These are phyloP conservation scores for Blastocystis sp. DNA, from an alignment of 352 stramenopile species.

Conservation along the genomic window DNA sequence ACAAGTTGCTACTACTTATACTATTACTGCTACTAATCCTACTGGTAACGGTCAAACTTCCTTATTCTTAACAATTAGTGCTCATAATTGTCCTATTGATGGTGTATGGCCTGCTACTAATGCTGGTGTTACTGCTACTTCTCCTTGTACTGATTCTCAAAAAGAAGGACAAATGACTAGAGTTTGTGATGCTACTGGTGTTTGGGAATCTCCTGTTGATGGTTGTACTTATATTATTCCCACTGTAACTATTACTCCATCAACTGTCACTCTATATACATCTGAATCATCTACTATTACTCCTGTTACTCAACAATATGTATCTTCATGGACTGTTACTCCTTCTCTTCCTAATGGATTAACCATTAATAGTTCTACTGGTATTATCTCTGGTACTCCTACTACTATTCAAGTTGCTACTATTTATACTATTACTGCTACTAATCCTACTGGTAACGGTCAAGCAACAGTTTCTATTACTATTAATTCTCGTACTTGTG, in stretches of 20 bases:
- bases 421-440: conserved; percentile 5
- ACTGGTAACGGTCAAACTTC: conserved; percentile 18
- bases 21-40: conserved; percentile 10
- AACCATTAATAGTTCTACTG: conserved; percentile 10
- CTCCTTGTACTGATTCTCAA: too few species aligned
- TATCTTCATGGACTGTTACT: conserved; percentile 23
- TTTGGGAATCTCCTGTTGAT: conserved; percentile 13
- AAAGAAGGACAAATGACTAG: conserved; percentile 31
- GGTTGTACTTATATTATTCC: conserved; percentile 29
- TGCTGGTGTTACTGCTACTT: conserved; percentile 11
- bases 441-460: background rate
- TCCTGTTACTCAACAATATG: conserved; percentile 11
- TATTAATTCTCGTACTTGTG: conserved; percentile 4
- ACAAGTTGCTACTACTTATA: background rate
- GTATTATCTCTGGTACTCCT: conserved; percentile 19
- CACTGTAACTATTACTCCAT: conserved; percentile 10
- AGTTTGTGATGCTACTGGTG: conserved; percentile 3
- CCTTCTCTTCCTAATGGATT: conserved; percentile 6
- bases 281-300: conserved; percentile 1
- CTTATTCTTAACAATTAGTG: conserved; percentile 8
- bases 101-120: conserved; percentile 25
- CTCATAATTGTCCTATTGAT: conserved; percentile 3
- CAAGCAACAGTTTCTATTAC: conserved; percentile 12
- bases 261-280: conserved; percentile 6
- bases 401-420: background rate